Conservation (phyloP, 176 grass and related monocot species). For the Carex parvula region DNA sequence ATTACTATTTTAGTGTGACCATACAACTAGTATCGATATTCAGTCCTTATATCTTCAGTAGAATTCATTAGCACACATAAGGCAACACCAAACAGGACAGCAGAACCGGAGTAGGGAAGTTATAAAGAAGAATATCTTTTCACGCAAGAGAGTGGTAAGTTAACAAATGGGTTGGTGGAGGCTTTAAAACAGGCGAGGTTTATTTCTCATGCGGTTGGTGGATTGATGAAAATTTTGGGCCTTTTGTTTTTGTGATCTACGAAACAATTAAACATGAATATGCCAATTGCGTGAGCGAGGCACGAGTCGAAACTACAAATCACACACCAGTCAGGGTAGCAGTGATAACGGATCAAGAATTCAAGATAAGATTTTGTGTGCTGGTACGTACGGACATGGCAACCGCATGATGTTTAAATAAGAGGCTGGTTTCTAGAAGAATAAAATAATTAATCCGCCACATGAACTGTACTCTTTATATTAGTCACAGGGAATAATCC, state of each 20-base stretch:
- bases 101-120: neutral
- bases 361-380: neutral
- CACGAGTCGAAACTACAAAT: conserved; percentile 1
- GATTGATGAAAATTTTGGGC: neutral
- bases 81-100: neutral
- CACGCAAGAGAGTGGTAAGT: conserved; percentile 14
- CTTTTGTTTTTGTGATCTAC: neutral
- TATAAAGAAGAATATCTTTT: neutral
- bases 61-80: neutral
- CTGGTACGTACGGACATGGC: conserved; percentile 16
- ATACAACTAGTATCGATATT: neutral
- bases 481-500: neutral
- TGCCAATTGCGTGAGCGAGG: conserved; percentile 11
- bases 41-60: too few relatives aligned
- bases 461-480: neutral
- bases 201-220: neutral
- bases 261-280: conserved; percentile 11
- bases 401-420: neutral
- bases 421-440: neutral
- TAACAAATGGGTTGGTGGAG: neutral
- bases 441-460: neutral
- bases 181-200: conserved; percentile 3
- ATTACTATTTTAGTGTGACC: neutral
- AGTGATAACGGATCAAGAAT: conserved; percentile 7
- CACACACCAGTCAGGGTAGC: conserved; percentile 1